Base-by-base conservation (phyloP, 352 stramenopile genomes). In the Pythium grandisporangium region DNA sequence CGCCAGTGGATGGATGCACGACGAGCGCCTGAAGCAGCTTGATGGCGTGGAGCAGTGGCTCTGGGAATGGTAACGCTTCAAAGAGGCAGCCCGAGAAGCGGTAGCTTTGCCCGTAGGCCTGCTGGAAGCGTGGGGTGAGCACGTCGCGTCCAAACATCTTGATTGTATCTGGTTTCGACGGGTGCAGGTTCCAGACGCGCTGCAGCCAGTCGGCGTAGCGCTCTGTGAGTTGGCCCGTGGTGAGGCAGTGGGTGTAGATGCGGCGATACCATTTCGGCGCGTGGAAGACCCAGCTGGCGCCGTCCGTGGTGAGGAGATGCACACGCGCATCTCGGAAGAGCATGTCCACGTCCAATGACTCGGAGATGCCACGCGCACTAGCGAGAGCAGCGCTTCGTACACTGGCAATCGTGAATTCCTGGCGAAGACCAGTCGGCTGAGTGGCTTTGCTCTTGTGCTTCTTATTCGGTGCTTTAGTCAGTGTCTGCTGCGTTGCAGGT, bases 131-230 rank as follows among this genome's bases (percentile, higher is more conserved):
- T 20, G 73, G 81, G 33, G 86, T 70, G 35, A 58, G 59, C 10
- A 63, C 57, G 7, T 59, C 50, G 45, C 75, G 79, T 17, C 71
- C 71, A 51, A 84, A 89, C 43, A 90, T 58, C 55, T 77, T 73
- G 26, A 93, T 76, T 6, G 58, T 69, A 38, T 85, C 70, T 16
- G 68, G 46, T 8, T 83, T 40, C 22, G 49, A 33, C 19, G 81
- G 81, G 35, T 92, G 81, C 6, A 68, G 45, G 3, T 67, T 43
- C 77, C 79, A 94, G 7, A 84, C 33, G 2, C 16, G 20, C 12
- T 61, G 22, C 24, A 61, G 55, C 52, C 52, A 61, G 0, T 55
- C 25, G 16, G 10, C 13, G 30, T 55, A 61, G n/a, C 12, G 6
- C 19, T 0, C 42, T 12, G 30, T 48, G 35, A 2, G 33, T 14